Evolutionary conservation across 1,284 basidiomycete genomes (phyloP).

Genomic region (Phellinidium pouzarii): DNA sequence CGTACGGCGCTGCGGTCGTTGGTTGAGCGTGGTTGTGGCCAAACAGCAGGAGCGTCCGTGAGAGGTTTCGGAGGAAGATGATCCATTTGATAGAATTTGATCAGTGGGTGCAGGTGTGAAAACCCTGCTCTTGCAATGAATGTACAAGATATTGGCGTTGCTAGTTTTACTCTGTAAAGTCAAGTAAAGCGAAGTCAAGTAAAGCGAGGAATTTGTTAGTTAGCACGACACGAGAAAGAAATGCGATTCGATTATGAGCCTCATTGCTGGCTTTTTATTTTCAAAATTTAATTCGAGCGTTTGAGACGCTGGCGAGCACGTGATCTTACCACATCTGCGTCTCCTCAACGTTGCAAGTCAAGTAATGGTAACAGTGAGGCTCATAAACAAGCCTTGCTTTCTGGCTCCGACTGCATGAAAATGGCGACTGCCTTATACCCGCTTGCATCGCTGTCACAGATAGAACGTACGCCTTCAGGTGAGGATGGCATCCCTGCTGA

Average conservation of each 20-base stretch:
- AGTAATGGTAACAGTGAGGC: too few species aligned
- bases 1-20: conserved; percentile 1
- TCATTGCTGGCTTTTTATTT: too few species aligned
- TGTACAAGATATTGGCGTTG: too few species aligned
- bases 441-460: conserved; percentile 76
- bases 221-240: too few species aligned
- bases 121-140: neutral
- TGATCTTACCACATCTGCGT: neutral
- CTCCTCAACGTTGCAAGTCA: too few species aligned
- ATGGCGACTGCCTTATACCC: conserved; percentile 70
- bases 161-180: too few species aligned
- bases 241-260: too few species aligned
- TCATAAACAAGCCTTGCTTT: too few species aligned
- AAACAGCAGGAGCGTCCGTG: neutral
- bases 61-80: conserved; percentile 14
- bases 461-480: conserved; percentile 71
- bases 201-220: too few species aligned
- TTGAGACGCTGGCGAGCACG: neutral
- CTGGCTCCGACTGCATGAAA: too few species aligned
- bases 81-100: conserved; percentile 11
- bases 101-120: neutral
- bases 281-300: neutral
- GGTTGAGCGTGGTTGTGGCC: conserved; percentile 10
- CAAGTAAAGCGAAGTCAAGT: too few species aligned
- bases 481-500: conserved; percentile 76